Percentiles rank a stretch among this genome's conserved stretches.
Evolutionary conservation across 768 basidiomycete genomes (phyloP).

Genomic region (Pluteus cervinus): DNA sequence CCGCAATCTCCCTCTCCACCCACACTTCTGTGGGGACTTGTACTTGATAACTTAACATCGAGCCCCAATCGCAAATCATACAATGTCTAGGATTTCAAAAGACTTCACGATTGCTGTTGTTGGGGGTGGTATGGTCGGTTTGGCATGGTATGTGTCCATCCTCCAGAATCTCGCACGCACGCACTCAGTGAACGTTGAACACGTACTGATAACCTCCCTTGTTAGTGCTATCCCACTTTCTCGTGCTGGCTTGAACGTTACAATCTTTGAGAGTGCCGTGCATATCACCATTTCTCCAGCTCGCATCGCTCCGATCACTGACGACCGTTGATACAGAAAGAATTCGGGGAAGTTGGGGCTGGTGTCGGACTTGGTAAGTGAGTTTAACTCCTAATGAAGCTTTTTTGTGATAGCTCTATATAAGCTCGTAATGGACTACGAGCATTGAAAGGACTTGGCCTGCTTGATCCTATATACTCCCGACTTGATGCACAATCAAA

Average conservation of each 20-base stretch:
- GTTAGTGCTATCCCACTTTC: slow-evolving; percentile 37
- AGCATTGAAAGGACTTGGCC: slow-evolving; percentile 36
- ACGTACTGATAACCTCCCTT: neutral
- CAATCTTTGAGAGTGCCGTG: slow-evolving; percentile 50
- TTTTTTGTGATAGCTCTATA: neutral
- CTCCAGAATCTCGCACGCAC: no score
- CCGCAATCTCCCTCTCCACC: no score
- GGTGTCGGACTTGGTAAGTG: slow-evolving; percentile 43
- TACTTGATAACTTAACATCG: no score
- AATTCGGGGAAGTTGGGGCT: slow-evolving; percentile 50
- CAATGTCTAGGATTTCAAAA: no score
- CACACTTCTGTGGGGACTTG: no score
- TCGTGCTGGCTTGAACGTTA: slow-evolving; percentile 34
- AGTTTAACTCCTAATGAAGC: neutral
- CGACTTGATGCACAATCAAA: slow-evolving; percentile 26
- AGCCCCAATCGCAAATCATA: no score
- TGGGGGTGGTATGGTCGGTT: slow-evolving; percentile 50
- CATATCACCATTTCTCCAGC: slow-evolving; percentile 6
- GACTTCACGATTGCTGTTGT: slow-evolving; percentile 47
- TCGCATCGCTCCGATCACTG: slow-evolving; percentile 1
- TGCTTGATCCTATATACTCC: slow-evolving; percentile 35
- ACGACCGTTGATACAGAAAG: slow-evolving; percentile 24
- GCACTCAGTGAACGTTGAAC: no score
- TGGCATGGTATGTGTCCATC: slow-evolving; percentile 28
- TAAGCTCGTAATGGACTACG: slow-evolving; percentile 45